Percentiles rank a stretch among this genome's conserved stretches.
Conservation (phyloP, 495 filamentous ascomycete species). For the Penicillium tannophilum region DNA sequence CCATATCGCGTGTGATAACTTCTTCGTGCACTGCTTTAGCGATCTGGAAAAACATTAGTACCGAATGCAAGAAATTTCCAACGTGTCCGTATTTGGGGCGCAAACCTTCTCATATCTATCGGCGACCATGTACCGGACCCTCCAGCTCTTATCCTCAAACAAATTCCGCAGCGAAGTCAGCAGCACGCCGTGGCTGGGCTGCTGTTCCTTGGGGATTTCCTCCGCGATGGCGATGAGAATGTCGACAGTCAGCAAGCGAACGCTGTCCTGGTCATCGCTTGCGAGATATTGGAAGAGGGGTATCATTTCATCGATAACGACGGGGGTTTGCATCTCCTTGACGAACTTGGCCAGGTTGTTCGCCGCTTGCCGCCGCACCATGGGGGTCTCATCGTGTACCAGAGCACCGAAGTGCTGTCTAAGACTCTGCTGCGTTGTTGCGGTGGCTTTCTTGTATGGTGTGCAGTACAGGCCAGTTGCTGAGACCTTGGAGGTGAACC, state of each 20-base stretch:
- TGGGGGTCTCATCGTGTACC: slow-evolving; percentile 97
- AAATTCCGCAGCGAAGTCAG: slow-evolving; percentile 86
- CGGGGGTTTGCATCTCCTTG: slow-evolving; percentile 85
- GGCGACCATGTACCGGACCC: slow-evolving; percentile 98
- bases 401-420: slow-evolving; percentile 87
- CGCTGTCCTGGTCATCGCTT: slow-evolving; percentile 94
- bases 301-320: slow-evolving; percentile 98
- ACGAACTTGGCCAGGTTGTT: slow-evolving; percentile 97
- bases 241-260: slow-evolving; percentile 92
- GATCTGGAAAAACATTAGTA: slow-evolving; percentile 59
- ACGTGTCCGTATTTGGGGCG: neutral
- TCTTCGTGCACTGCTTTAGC: slow-evolving; percentile 98
- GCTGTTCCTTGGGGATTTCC: slow-evolving; percentile 96
- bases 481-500: slow-evolving; percentile 99
- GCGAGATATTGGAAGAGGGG: slow-evolving; percentile 97
- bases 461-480: slow-evolving; percentile 91
- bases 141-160: slow-evolving; percentile 99
- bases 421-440: slow-evolving; percentile 81
- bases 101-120: slow-evolving; percentile 95
- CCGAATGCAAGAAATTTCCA: neutral
- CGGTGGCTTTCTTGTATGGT: slow-evolving; percentile 86
- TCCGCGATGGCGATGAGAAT: slow-evolving; percentile 96
- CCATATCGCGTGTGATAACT: slow-evolving; percentile 89
- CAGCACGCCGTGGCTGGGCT: slow-evolving; percentile 90
- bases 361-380: slow-evolving; percentile 95